phyloP scores from a whole-genome alignment of 2,329 filamentous ascomycete species.

The Canariomyces notabilis region DNA sequence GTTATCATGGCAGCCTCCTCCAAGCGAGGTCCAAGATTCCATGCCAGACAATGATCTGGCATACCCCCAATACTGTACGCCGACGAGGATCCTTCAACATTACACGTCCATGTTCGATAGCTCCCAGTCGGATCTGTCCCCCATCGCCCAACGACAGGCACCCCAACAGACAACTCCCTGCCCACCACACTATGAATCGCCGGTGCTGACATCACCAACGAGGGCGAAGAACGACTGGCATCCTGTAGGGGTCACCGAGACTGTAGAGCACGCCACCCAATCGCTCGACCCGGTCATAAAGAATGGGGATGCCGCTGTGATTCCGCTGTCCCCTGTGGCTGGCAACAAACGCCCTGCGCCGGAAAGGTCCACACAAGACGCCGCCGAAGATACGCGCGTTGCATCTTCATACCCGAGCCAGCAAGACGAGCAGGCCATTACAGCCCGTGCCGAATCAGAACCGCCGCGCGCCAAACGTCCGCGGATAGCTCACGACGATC shows the following conservation, averaged over 20 bases:
- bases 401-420: slow-evolving; percentile 11
- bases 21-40: slow-evolving; percentile 52
- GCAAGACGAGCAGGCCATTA: neutral
- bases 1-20: slow-evolving; percentile 39
- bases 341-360: neutral
- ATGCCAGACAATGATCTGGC: slow-evolving; percentile 37
- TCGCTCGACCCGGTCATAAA: neutral
- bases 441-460: slow-evolving; percentile 30
- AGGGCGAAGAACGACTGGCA: neutral
- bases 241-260: neutral
- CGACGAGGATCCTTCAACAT: slow-evolving; percentile 46
- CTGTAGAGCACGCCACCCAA: neutral
- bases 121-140: slow-evolving; percentile 24
- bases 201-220: neutral
- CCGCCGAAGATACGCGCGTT: slow-evolving; percentile 8
- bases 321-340: slow-evolving; percentile 2
- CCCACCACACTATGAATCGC: neutral
- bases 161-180: neutral
- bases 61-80: slow-evolving; percentile 38
- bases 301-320: neutral
- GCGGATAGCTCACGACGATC: slow-evolving; percentile 13
- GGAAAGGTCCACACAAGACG: neutral
- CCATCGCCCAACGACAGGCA: neutral
- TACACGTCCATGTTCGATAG: slow-evolving; percentile 38
- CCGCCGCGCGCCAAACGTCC: slow-evolving; percentile 29